phyloP scores from a whole-genome alignment of 495 filamentous ascomycete genomes.

The Daldinia caldariorum region DNA sequence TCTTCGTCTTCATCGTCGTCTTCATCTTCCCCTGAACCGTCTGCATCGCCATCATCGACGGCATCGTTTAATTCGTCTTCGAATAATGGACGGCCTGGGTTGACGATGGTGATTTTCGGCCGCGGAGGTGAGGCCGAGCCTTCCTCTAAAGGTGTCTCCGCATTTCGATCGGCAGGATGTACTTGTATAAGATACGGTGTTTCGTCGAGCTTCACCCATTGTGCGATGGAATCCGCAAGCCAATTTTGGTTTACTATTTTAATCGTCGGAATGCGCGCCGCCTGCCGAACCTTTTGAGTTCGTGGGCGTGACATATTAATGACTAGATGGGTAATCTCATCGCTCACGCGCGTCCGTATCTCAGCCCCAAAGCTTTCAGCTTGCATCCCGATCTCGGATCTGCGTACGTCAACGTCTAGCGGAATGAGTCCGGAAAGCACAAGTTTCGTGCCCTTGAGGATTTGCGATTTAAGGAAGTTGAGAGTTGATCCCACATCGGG shows the following conservation, averaged over 20 bases:
- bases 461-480: slow-evolving; percentile 75
- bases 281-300: slow-evolving; percentile 89
- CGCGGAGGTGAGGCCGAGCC: slow-evolving; percentile 48
- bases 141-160: slow-evolving; percentile 45
- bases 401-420: slow-evolving; percentile 73
- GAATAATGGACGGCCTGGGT: slow-evolving; percentile 39
- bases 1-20: slow-evolving; percentile 58
- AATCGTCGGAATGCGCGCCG: slow-evolving; percentile 73
- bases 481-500: slow-evolving; percentile 88
- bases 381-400: slow-evolving; percentile 84
- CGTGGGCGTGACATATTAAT: slow-evolving; percentile 69
- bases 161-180: slow-evolving; percentile 67
- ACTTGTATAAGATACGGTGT: slow-evolving; percentile 74
- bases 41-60: slow-evolving; percentile 49
- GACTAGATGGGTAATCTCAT: slow-evolving; percentile 63
- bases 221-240: slow-evolving; percentile 81
- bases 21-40: slow-evolving; percentile 52
- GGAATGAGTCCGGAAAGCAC: slow-evolving; percentile 92
- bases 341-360: slow-evolving; percentile 64
- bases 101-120: slow-evolving; percentile 56
- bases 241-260: slow-evolving; percentile 92
- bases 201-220: slow-evolving; percentile 81
- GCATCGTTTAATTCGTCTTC: slow-evolving; percentile 42
- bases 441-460: slow-evolving; percentile 74
- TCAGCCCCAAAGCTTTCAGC: slow-evolving; percentile 84